Evolutionary conservation across 805 yeast species (phyloP).

Genomic region (Ogataea pini): DNA sequence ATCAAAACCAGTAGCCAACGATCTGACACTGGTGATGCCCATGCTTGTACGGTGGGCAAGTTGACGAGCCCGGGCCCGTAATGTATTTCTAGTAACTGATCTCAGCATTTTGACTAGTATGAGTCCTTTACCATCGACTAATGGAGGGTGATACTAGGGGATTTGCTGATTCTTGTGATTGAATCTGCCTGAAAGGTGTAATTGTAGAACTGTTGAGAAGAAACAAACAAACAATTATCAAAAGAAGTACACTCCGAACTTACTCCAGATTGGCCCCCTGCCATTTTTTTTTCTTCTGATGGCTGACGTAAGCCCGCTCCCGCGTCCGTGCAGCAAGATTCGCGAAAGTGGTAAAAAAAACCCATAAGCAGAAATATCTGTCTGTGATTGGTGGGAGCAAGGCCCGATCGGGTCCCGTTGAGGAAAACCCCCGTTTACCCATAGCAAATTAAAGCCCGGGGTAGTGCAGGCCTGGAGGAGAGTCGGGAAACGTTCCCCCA

Average conservation of each 20-base stretch:
- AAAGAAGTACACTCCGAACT: slow-evolving; percentile 1
- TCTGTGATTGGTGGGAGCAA: slow-evolving; percentile 12
- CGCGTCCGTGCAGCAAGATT: slow-evolving; percentile 1
- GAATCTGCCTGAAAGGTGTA: not conserved
- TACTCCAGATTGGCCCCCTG: slow-evolving; percentile 4
- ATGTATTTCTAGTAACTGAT: slow-evolving; percentile 27
- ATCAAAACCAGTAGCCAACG: slow-evolving; percentile 52
- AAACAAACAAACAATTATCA: not conserved
- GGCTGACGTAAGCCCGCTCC: slow-evolving; percentile 18
- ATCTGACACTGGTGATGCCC: slow-evolving; percentile 15
- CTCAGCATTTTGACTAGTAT: slow-evolving; percentile 27
- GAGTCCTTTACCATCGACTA: slow-evolving; percentile 7
- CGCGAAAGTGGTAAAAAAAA: slow-evolving; percentile 5
- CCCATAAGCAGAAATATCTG: slow-evolving; percentile 11
- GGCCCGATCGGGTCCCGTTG: slow-evolving; percentile 16
- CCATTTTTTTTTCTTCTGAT: not conserved
- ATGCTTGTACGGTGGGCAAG: slow-evolving; percentile 2
- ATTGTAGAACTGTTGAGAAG: not conserved
- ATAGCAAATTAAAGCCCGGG: not conserved
- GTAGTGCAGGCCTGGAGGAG: too few species aligned
- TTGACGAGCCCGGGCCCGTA: slow-evolving; percentile 23
- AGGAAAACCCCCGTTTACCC: slow-evolving; percentile 10
- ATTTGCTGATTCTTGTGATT: slow-evolving; percentile 1
- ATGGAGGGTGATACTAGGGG: not conserved
- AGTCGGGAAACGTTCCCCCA: not conserved